phyloP scores from a whole-genome alignment of 306 rosid species.

The Dryas alaskensis region DNA sequence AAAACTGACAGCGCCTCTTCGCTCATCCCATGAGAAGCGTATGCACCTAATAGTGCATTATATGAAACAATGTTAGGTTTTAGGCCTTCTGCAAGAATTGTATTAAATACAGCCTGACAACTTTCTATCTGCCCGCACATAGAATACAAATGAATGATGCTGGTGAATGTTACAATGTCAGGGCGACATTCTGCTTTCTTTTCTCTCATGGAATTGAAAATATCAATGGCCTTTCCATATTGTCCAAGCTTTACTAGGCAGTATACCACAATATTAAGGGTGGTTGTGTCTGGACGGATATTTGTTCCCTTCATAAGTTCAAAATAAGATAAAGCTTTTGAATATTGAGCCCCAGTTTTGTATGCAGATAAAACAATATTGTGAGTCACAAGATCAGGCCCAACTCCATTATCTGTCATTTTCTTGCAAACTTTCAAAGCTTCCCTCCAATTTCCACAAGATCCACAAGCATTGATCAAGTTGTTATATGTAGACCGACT shows the following conservation, averaged over 20 bases:
- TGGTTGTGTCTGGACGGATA: slow-evolving; percentile 74
- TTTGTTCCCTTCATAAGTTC: slow-evolving; percentile 91
- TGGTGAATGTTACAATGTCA: slow-evolving; percentile 85
- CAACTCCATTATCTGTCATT: slow-evolving; percentile 96
- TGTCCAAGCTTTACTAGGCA: slow-evolving; percentile 75
- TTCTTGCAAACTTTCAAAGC: slow-evolving; percentile 84
- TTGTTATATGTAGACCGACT: slow-evolving; percentile 89
- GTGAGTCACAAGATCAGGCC: slow-evolving; percentile 98
- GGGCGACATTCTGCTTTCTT: slow-evolving; percentile 76
- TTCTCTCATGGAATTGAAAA: slow-evolving; percentile 78
- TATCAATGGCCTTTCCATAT: slow-evolving; percentile 61
- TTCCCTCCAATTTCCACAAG: slow-evolving; percentile 95
- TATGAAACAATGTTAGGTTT: slow-evolving; percentile 78
- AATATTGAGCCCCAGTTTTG: slow-evolving; percentile 82
- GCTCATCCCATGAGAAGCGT: slow-evolving; percentile 78
- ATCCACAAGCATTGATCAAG: slow-evolving; percentile 95
- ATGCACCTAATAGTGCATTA: slow-evolving; percentile 78
- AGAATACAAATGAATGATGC: slow-evolving; percentile 81
- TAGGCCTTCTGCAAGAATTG: slow-evolving; percentile 81
- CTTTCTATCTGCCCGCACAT: slow-evolving; percentile 69
- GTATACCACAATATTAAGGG: slow-evolving; percentile 78
- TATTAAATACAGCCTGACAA: slow-evolving; percentile 65
- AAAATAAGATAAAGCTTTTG: slow-evolving; percentile 87
- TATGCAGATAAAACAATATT: slow-evolving; percentile 82
- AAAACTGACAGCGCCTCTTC: slow-evolving; percentile 63